Evolutionary conservation across 2,329 filamentous ascomycete species (phyloP), one percentile per base, ranked within the genome.

Genomic region (Graphiopsis chlorocephala): DNA sequence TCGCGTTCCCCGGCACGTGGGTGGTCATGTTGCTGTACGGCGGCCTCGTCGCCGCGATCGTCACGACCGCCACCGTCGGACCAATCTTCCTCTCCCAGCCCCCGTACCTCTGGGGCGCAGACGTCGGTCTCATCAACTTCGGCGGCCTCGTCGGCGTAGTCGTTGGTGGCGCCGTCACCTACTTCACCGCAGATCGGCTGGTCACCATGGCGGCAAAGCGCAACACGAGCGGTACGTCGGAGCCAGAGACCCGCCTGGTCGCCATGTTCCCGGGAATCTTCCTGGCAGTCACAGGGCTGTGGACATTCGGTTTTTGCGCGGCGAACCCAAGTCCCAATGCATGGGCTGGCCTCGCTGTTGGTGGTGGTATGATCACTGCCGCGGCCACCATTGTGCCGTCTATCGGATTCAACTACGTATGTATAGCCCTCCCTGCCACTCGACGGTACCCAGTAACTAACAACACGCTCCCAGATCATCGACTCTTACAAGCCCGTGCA

Each of bases 401-500:
- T 3, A 76, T 81, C 4, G 78, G 78, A 8, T 80, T 80, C 74
- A 80, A 78, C 68, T 80, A 81, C 64, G 69, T 73, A 63, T 67
- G 69, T 64, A 7, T 31, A 56, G 26, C 17, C 20, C 20, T 23
- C 20, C 14, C n/a, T 12, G 2, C 5, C 11, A 1, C 29, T 50
- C 23, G 10, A 25, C 26, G 8, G 10, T 25, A 25, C 4, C 3
- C 50, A 31, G 2, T 6, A 8, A 23, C 29, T 25, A 26, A 25
- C 50, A 17, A 17, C n/a, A n/a, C n/a, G 2, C n/a, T n/a, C 10
- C 55, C 63, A 82, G 80, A 68, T 85, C 3, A 83, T 85, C 38
- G 84, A 85, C 42, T 76, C 81, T 0, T 85, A 85, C 67, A 73
- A 75, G 0, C 71, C 76, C 1, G 68, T 84, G 0, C 79, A 81